These are phyloP conservation scores for Saturnispora serradocipensis DNA, from an alignment of 805 yeast genomes.

Conservation along the genomic window DNA sequence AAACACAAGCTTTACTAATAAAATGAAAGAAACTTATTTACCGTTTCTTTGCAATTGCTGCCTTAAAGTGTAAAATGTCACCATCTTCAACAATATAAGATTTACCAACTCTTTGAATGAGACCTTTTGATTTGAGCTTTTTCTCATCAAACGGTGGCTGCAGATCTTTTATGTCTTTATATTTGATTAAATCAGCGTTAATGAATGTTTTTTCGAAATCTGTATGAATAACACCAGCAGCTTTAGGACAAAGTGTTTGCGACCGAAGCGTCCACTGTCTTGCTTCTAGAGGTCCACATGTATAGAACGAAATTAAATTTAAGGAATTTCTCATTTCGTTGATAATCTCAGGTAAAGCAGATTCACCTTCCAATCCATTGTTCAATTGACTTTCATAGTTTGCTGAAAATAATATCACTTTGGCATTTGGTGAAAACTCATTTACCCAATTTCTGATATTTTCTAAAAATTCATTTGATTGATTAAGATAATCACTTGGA, in stretches of 20 bases:
- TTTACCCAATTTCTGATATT: conserved; percentile 89
- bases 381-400: conserved; percentile 23
- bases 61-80: conserved; percentile 83
- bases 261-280: conserved; percentile 96
- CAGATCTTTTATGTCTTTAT: conserved; percentile 61
- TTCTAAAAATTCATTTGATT: conserved; percentile 78
- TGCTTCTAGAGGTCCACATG: conserved; percentile 93
- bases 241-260: conserved; percentile 94
- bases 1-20: background rate
- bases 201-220: conserved; percentile 93
- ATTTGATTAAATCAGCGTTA: conserved; percentile 87
- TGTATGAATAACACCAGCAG: conserved; percentile 96
- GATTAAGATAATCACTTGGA: conserved; percentile 79
- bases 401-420: conserved; percentile 28
- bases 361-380: conserved; percentile 25
- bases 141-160: conserved; percentile 62
- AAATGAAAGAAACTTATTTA: background rate
- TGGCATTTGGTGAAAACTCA: conserved; percentile 70
- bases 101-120: conserved; percentile 85
- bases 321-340: conserved; percentile 79
- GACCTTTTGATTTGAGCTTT: conserved; percentile 79
- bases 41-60: conserved; percentile 46
- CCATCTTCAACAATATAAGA: conserved; percentile 93
- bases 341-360: conserved; percentile 82
- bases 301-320: conserved; percentile 86